Base-by-base conservation (phyloP, 345 rosid species). In the Pseudoturritis turrita region DNA sequence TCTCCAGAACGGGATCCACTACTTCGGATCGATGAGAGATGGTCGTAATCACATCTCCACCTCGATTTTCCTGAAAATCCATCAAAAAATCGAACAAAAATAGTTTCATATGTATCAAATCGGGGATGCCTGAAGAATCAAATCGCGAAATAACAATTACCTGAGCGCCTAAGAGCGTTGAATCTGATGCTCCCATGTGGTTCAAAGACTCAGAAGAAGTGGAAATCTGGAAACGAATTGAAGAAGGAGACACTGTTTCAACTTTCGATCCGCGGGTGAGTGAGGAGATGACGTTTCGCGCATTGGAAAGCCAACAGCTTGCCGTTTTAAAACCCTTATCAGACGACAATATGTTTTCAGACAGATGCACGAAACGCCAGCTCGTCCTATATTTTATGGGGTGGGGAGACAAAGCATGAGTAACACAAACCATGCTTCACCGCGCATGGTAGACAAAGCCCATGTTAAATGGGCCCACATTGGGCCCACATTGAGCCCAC, bases 1-100 rank as follows among this genome's bases (percentile, higher is more conserved):
- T 87, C 81, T 88, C 93, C 47, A 88, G 78, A 64, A 91, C 9
- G 37, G 92, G 96, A 77, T 94, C 96, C n/a, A 80, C 83, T 36
- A 73, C 33, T 62, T 88, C 89, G 1, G 79, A 70, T 72, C 87
- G 82, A 81, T 81, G 82, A 39, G 96, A 86, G 21, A 91, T 84
- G 15, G 97, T 94, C 69, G 95, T 91, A 62, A 94, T 91, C 77
- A 81, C 83, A 54, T 91, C 96, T n/a, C 75, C 71, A 11, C 76
- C 70, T 68, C 77, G 56, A 81, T 86, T 62, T 56, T 68, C 58
- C 52, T 59, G 13, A 3, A 23, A 49, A 13, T 12, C 4, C 40
- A 51, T 37, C 68, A 53, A 37, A 43, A 44, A 49, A n/a, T 33
- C 3, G 39, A 22, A 50, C 35, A 2, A 3, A 13, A 58, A 37